Evolutionary conservation across 176 grass and related monocot genomes (phyloP).

Genomic region (Avena eriantha): DNA sequence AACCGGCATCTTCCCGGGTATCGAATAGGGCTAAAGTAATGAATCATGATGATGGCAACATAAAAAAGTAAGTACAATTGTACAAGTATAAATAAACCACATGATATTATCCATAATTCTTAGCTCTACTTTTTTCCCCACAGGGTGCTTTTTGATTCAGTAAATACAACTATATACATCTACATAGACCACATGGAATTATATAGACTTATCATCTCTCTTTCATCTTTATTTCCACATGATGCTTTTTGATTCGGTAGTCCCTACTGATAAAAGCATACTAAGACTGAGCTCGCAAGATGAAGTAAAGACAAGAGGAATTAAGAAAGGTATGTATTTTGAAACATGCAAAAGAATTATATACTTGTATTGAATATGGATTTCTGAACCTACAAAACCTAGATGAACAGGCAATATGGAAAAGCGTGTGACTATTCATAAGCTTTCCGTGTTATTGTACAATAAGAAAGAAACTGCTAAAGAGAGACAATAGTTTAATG

Average conservation of each 20-base stretch:
- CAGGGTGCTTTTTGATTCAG: no score
- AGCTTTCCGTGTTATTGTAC: neutral
- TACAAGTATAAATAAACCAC: no score
- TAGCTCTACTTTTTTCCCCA: no score
- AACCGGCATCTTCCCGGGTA: constrained; percentile 44
- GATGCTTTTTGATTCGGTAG: constrained; percentile 65
- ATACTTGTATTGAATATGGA: neutral
- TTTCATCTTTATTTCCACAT: constrained; percentile 49
- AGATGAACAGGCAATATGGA: neutral
- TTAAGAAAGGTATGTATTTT: constrained; percentile 39
- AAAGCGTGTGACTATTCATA: neutral
- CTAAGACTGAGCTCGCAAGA: constrained; percentile 9
- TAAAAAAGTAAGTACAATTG: constrained; percentile 70
- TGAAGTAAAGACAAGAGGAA: constrained; percentile 18
- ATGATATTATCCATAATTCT: no score
- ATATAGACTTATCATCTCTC: no score
- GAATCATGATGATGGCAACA: constrained; percentile 45
- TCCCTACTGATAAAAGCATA: constrained; percentile 34
- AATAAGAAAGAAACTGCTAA: neutral
- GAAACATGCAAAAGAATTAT: constrained; percentile 7
- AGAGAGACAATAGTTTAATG: neutral
- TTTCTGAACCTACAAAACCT: neutral
- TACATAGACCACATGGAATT: neutral
- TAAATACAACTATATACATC: no score
- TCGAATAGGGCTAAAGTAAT: constrained; percentile 51